phyloP scores from a whole-genome alignment of 495 filamentous ascomycete genomes.

The Astrothelium subdiscretum region DNA sequence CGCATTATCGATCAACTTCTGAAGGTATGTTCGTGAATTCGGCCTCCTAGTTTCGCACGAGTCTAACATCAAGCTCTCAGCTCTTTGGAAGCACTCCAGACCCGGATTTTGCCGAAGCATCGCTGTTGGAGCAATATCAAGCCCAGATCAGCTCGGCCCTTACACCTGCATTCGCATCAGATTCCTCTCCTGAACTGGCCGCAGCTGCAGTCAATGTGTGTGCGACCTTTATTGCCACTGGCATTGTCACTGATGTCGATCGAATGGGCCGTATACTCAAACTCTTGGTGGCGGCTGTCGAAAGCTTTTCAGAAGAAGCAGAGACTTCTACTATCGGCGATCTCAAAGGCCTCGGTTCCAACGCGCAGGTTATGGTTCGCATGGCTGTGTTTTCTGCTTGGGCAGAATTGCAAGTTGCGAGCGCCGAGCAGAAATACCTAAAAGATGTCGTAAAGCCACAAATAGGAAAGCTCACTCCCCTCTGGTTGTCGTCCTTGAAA shows the following conservation, averaged over 20 bases:
- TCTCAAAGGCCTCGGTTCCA: conserved; percentile 83
- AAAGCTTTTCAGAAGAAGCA: conserved; percentile 72
- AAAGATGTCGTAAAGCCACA: conserved; percentile 83
- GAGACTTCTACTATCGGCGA: conserved; percentile 88
- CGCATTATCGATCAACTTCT: conserved; percentile 88
- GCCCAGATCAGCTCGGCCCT: conserved; percentile 95
- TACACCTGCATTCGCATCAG: conserved; percentile 88
- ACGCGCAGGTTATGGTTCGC: conserved; percentile 96
- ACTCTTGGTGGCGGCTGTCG: conserved; percentile 78
- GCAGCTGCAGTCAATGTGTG: conserved; percentile 97
- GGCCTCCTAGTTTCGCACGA: neutral
- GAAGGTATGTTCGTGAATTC: conserved; percentile 33
- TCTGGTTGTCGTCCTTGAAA: conserved; percentile 86
- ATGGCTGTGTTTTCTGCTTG: conserved; percentile 95
- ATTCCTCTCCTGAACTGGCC: conserved; percentile 91
- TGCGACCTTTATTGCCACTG: conserved; percentile 88
- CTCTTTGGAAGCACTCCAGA: conserved; percentile 95
- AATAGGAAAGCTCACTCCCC: conserved; percentile 72
- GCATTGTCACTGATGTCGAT: conserved; percentile 94
- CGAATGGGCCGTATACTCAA: conserved; percentile 96
- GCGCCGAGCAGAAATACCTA: conserved; percentile 82
- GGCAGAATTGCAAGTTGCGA: conserved; percentile 97
- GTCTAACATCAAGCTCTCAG: conserved; percentile 16
- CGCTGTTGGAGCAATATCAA: conserved; percentile 93
- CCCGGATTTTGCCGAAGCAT: conserved; percentile 90